A percentile compares a stretch with the other conserved stretches of the same genome.
Conservation (phyloP, 441 rosid species). For the Populus hybrid region DNA sequence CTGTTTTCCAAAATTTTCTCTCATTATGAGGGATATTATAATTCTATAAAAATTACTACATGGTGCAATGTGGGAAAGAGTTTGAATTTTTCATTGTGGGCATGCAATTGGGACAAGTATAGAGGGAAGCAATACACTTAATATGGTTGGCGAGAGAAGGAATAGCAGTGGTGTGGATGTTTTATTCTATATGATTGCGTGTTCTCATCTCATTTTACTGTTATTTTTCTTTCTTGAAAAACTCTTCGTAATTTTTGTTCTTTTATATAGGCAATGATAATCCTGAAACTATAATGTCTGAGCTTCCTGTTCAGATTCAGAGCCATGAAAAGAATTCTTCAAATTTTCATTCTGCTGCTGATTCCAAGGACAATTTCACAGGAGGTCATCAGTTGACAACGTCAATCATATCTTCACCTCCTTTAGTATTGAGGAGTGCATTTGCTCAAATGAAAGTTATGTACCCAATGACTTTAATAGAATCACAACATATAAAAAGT, state of each 20-base stretch:
- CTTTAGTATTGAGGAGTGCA: slow-evolving; percentile 53
- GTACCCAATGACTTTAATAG: slow-evolving; percentile 24
- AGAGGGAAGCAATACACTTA: neutral
- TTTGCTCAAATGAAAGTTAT: slow-evolving; percentile 53
- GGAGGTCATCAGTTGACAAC: slow-evolving; percentile 21
- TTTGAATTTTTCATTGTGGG: neutral
- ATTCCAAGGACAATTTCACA: slow-evolving; percentile 29
- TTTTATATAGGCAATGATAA: slow-evolving; percentile 41
- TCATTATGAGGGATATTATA: neutral
- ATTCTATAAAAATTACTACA: neutral
- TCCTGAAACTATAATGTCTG: slow-evolving; percentile 35
- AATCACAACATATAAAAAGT: slow-evolving; percentile 24
- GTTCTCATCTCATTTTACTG: slow-evolving; percentile 16
- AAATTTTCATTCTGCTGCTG: slow-evolving; percentile 24
- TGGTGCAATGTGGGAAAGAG: neutral
- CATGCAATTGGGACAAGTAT: neutral
- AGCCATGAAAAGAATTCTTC: slow-evolving; percentile 24
- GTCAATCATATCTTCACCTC: slow-evolving; percentile 34
- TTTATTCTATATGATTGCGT: neutral
- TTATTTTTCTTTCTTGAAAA: slow-evolving; percentile 7
- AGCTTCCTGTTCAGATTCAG: slow-evolving; percentile 30
- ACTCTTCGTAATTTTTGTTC: slow-evolving; percentile 13
- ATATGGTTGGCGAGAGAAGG: neutral
- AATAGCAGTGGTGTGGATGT: neutral
- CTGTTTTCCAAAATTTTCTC: neutral